A percentile compares a stretch with the other conserved stretches of the same genome.
Conservation (phyloP, 139 green algal genomes). For the Haematococcus sp. region DNA sequence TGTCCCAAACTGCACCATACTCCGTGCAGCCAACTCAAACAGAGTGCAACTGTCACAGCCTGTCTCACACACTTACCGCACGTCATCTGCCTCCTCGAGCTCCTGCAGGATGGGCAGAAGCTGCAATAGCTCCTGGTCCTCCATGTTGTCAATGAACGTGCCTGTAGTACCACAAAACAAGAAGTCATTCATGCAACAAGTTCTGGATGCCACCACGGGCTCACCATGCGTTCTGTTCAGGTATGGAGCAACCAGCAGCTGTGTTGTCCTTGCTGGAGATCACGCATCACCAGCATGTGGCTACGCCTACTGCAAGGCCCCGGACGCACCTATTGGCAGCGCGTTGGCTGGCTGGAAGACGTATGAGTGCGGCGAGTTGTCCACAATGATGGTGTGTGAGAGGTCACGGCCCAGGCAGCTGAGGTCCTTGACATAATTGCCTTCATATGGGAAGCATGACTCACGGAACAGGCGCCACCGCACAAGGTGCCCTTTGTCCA, state of each 20-base stretch:
- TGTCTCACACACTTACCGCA: conserved; percentile 35
- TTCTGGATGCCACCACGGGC: too few species aligned
- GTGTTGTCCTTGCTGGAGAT: too few species aligned
- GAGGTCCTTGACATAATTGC: conserved; percentile 2
- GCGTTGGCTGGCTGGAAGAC: conserved; percentile 97
- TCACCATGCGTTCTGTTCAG: too few species aligned
- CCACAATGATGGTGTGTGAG: conserved; percentile 86
- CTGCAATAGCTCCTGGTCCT: conserved; percentile 87
- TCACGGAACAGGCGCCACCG: conserved; percentile 93
- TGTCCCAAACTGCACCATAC: too few species aligned
- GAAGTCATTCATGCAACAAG: too few species aligned
- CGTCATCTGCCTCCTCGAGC: conserved; percentile 62
- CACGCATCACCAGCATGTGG: too few species aligned
- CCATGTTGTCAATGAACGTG: conserved; percentile 90
- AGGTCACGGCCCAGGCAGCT: conserved; percentile 54
- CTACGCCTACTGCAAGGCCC: too few species aligned
- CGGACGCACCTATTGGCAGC: conserved; percentile 86
- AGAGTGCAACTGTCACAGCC: background rate
- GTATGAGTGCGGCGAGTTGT: conserved; percentile 97
- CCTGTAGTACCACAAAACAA: too few species aligned
- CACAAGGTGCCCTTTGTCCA: conserved; percentile 79
- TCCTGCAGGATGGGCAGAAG: conserved; percentile 76
- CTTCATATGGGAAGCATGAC: conserved; percentile 77
- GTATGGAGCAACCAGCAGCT: too few species aligned
- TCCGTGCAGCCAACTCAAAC: background rate